Evolutionary conservation across 2,329 filamentous ascomycete genomes (phyloP).

Genomic region (Claviceps sp.): DNA sequence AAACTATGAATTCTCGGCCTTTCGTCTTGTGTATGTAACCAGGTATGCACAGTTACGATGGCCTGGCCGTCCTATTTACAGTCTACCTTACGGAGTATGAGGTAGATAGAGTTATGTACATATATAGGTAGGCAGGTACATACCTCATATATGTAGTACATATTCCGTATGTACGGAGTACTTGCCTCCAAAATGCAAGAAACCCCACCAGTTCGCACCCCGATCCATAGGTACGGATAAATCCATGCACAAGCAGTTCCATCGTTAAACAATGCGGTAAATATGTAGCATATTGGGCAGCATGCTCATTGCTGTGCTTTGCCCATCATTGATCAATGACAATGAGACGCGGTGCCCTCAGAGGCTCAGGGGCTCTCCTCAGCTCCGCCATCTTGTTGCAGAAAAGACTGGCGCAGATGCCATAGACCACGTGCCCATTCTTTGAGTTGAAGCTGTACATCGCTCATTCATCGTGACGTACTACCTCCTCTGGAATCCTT

Average conservation of each 20-base stretch:
- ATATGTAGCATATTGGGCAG: not conserved
- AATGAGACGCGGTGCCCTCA: not conserved
- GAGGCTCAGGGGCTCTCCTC: not conserved
- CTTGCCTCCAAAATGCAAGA: not conserved
- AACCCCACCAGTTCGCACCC: not conserved
- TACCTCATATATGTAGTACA: no score
- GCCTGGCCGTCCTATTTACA: no score
- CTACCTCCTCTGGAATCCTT: constrained; percentile 53
- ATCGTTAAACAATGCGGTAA: not conserved
- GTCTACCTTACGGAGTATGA: no score
- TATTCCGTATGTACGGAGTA: no score
- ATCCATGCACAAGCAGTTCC: not conserved
- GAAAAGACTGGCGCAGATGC: not conserved
- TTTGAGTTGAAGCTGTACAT: not conserved
- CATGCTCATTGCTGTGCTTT: not conserved
- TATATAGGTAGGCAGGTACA: no score
- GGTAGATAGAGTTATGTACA: no score
- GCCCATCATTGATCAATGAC: not conserved
- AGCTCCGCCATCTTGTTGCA: no score
- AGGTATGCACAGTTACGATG: no score
- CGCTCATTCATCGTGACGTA: not conserved
- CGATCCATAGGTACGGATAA: not conserved
- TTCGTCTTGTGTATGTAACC: no score
- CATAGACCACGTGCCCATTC: not conserved
- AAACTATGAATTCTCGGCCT: no score